A percentile compares a stretch with the other conserved stretches of the same genome.
Evolutionary conservation across 306 rosid genomes (phyloP).

Genomic region (Quercus berberidifolia): DNA sequence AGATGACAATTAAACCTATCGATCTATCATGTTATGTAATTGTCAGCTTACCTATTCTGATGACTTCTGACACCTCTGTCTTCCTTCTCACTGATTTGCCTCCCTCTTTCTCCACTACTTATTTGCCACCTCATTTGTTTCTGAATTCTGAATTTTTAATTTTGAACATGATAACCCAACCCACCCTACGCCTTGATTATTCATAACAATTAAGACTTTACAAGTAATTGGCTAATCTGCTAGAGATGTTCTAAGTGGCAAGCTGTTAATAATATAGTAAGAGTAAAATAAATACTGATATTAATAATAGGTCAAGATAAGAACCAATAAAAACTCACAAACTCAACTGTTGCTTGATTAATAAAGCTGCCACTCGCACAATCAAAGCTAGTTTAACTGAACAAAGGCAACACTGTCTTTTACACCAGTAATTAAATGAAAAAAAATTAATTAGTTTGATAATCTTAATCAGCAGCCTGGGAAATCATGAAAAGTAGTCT

Average conservation of each 20-base stretch:
- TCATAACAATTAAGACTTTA: no score
- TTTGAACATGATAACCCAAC: neutral
- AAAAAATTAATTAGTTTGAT: no score
- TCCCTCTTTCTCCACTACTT: conserved; percentile 1
- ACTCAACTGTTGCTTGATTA: no score
- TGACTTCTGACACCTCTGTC: conserved; percentile 27
- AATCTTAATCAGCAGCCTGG: no score
- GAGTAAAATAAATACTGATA: no score
- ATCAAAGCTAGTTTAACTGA: neutral
- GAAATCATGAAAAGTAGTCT: neutral
- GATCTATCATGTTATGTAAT: conserved; percentile 2
- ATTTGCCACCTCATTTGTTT: conserved; percentile 10
- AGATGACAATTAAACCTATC: conserved; percentile 24
- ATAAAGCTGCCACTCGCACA: neutral
- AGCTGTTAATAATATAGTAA: no score
- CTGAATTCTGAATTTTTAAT: neutral
- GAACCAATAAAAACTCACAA: no score
- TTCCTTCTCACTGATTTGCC: neutral
- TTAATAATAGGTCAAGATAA: no score
- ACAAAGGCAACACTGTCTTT: neutral
- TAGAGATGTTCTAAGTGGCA: no score
- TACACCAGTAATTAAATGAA: neutral
- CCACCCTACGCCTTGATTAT: no score
- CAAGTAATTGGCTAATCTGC: no score
- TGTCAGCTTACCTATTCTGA: conserved; percentile 14